Evolutionary conservation across 1,284 basidiomycete species (phyloP).

Genomic region (Apiotrichum sp.): DNA sequence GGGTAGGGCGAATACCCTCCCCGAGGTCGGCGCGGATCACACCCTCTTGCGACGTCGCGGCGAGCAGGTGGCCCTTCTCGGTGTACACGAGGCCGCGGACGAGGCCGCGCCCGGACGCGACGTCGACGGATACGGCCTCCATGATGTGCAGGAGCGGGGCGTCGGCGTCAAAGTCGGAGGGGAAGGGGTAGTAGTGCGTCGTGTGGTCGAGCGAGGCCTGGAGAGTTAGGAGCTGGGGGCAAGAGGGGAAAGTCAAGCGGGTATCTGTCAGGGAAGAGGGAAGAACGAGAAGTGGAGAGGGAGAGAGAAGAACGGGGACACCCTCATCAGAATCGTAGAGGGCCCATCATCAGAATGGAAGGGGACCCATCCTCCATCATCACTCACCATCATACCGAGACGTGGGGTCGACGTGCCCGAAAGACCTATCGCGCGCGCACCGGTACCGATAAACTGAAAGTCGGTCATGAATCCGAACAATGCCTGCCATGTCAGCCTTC

Average conservation of each 20-base stretch:
- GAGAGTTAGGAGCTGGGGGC: neutral
- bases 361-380: neutral
- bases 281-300: neutral
- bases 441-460: slow-evolving; percentile 66
- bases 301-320: neutral
- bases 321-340: neutral
- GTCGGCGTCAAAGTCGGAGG: slow-evolving; percentile 67
- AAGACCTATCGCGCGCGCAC: slow-evolving; percentile 61
- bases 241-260: too few species aligned
- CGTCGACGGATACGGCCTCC: slow-evolving; percentile 59
- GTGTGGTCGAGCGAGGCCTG: slow-evolving; percentile 79
- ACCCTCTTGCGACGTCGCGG: slow-evolving; percentile 76
- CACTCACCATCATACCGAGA: slow-evolving; percentile 57
- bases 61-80: slow-evolving; percentile 62
- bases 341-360: neutral
- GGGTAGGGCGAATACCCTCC: slow-evolving; percentile 2
- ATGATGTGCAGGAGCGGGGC: slow-evolving; percentile 79
- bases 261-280: too few species aligned
- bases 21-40: slow-evolving; percentile 48
- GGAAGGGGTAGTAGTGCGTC: slow-evolving; percentile 69
- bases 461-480: slow-evolving; percentile 83
- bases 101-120: slow-evolving; percentile 59
- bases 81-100: slow-evolving; percentile 74
- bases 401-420: slow-evolving; percentile 45
- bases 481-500: slow-evolving; percentile 52